These are phyloP conservation scores for Calcarisporium arbuscula DNA, from an alignment of 2,329 filamentous ascomycete genomes.

Conservation along the genomic window DNA sequence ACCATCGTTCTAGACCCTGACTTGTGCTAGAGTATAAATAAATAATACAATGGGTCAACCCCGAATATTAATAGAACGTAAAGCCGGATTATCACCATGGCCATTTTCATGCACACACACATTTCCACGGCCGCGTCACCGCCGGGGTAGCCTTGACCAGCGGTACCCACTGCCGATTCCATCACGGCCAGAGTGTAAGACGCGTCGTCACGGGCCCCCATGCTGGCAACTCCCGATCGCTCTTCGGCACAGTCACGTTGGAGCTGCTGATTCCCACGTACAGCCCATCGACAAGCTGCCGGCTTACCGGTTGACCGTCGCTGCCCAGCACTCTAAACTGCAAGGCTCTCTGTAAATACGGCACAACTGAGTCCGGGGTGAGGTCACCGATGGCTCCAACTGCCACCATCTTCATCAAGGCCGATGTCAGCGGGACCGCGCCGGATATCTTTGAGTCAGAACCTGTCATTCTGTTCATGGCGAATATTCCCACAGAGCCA, in stretches of 20 bases:
- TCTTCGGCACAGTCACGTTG: slow-evolving; percentile 18
- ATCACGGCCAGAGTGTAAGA: slow-evolving; percentile 22
- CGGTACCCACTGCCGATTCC: too few relatives aligned
- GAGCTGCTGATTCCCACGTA: slow-evolving; percentile 24
- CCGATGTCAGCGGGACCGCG: slow-evolving; percentile 45
- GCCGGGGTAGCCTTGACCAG: too few relatives aligned
- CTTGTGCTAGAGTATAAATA: too few relatives aligned
- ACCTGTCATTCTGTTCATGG: slow-evolving; percentile 29
- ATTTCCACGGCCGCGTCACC: too few relatives aligned
- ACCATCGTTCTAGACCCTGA: too few relatives aligned
- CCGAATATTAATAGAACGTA: too few relatives aligned
- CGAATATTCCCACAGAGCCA: slow-evolving; percentile 55
- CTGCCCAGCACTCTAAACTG: slow-evolving; percentile 24
- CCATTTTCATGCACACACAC: too few relatives aligned
- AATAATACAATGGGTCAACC: too few relatives aligned
- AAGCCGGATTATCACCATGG: too few relatives aligned
- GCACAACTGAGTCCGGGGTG: slow-evolving; percentile 26
- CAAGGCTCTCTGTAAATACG: slow-evolving; percentile 35
- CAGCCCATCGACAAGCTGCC: slow-evolving; percentile 20
- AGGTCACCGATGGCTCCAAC: slow-evolving; percentile 30
- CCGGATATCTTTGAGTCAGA: slow-evolving; percentile 35
- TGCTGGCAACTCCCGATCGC: slow-evolving; percentile 18
- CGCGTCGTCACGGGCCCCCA: slow-evolving; percentile 19
- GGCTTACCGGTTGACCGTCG: slow-evolving; percentile 18
- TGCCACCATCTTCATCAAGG: slow-evolving; percentile 36